Conservation (phyloP, 1,284 basidiomycete species). For the Rhodotorula sp. region DNA sequence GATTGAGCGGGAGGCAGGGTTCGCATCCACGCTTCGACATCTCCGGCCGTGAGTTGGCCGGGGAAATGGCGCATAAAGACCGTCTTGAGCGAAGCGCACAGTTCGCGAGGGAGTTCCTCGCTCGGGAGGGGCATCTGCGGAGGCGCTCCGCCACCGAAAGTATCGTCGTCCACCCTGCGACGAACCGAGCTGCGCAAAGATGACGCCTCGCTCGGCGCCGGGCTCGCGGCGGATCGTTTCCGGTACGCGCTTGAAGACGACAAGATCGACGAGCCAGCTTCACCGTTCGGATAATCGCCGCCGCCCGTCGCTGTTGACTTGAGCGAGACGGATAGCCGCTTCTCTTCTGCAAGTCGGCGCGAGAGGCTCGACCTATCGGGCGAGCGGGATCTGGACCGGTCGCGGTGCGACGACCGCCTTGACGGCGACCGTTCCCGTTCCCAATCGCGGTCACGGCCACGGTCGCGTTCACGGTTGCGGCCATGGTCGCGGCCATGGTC, state of each 20-base stretch:
- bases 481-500: not conserved
- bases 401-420: not conserved
- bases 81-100: slow-evolving; percentile 1
- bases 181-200: slow-evolving; percentile 2
- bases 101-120: not conserved
- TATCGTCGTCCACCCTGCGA: not conserved
- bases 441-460: not conserved
- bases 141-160: not conserved
- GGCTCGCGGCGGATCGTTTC: slow-evolving; percentile 4
- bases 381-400: not conserved
- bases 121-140: slow-evolving; percentile 1
- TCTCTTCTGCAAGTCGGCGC: not conserved
- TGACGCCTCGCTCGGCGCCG: not conserved
- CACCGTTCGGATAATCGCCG: no score
- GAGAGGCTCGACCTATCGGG: not conserved
- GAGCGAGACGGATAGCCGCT: not conserved
- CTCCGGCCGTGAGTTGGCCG: not conserved
- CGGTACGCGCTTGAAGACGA: not conserved
- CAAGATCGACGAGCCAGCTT: not conserved
- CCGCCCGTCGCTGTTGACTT: no score
- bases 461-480: not conserved
- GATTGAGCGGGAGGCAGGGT: not conserved
- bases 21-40: slow-evolving; percentile 6
- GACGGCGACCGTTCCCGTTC: not conserved
- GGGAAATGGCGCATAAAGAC: slow-evolving; percentile 21